Base-by-base conservation (phyloP, 306 rosid genomes). In the Quercus robur region DNA sequence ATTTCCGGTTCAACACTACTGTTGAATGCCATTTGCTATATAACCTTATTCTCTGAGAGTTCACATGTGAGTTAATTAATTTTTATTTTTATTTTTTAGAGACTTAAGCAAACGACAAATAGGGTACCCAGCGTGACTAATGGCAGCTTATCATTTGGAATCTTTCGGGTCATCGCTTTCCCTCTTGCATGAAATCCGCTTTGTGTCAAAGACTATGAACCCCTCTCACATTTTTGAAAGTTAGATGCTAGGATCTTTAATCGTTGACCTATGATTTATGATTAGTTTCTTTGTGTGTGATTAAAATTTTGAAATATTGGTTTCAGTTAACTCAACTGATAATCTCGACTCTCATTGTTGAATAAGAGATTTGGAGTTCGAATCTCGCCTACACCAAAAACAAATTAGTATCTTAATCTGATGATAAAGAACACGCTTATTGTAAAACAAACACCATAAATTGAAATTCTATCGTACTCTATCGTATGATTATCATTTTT, bases 61-160 rank as follows among this genome's bases (percentile, higher is more conserved):
- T 38, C 76, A 70, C 85, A 78, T 78, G 83, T 69, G 82, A 72
- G 79, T 67, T 84, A 73, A 70, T 81, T 77, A 69, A 76, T 72
- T 62, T 7, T 2, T 4, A 8, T 18, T 35, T 14, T 49, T 31
- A 1, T 72, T 15, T 59, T 68, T 59, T 12, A 11, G 62, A 70
- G 74, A 56, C 44, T 49, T 82, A 68, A 59, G 80, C 31, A 81
- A 84, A 46, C 82, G 90, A 87, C 88, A 87, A 87, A 81, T 74
- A 19, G 51, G 58, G 79, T 80, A 54, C 26, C 76, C 77, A 76
- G 77, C 83, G 84, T 81, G 88, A 79, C 31, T 21, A 68, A 35
- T 75, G 84, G 56, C 73, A 72, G 71, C 20, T 81, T 67, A 62
- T 83, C 63, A 81, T 81, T 76, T 59, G 71, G 84, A 81, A 84